Conservation (phyloP, 2,329 filamentous ascomycete genomes). For the Venturia oleaginea region DNA sequence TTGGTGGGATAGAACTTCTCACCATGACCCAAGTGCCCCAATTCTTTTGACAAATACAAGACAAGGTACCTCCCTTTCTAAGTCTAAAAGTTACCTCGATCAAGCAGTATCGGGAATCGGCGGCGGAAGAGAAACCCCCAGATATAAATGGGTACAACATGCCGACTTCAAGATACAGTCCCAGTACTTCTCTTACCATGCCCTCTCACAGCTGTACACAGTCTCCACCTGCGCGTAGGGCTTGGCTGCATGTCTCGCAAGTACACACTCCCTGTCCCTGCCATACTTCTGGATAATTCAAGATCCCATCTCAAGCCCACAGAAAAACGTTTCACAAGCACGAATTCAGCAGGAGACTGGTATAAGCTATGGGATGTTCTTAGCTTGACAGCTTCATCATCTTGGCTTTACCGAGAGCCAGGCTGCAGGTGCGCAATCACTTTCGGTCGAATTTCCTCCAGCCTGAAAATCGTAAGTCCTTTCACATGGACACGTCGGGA, state of each 20-base stretch:
- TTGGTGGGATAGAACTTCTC: neutral
- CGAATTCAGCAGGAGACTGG: neutral
- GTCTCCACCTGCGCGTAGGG: neutral
- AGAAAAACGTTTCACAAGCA: neutral
- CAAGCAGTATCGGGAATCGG: neutral
- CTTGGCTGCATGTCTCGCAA: conserved; percentile 2
- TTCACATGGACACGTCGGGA: too few relatives aligned
- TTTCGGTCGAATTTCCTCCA: neutral
- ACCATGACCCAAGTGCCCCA: neutral
- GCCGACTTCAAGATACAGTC: neutral
- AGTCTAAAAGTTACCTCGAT: neutral
- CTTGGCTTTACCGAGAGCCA: neutral
- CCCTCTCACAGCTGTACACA: neutral
- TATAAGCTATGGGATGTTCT: neutral
- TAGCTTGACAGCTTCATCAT: neutral
- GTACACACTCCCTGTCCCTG: neutral
- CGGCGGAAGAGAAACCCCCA: neutral
- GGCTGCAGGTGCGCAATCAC: neutral
- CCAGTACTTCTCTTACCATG: neutral
- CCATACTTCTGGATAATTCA: neutral
- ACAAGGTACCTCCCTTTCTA: neutral
- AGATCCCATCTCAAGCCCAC: neutral
- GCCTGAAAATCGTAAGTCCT: neutral
- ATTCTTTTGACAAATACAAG: neutral
- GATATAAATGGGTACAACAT: too few relatives aligned